phyloP scores from a whole-genome alignment of 306 rosid species.

The Purshia tridentata region DNA sequence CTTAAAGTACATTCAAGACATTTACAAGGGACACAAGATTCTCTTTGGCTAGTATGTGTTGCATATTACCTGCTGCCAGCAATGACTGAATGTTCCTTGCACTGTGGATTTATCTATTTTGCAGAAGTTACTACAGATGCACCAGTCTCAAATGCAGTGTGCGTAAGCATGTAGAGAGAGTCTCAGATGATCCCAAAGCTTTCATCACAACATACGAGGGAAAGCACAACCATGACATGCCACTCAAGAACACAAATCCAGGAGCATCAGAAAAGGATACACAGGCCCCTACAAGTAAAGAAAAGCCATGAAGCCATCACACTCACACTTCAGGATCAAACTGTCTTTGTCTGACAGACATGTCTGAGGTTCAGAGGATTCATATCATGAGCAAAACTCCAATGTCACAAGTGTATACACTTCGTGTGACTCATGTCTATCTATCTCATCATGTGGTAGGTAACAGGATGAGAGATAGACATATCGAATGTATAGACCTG shows the following conservation, averaged over 20 bases:
- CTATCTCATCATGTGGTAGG: no score
- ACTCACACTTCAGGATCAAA: not conserved
- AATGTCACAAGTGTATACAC: no score
- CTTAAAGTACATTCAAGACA: not conserved
- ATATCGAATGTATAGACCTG: no score
- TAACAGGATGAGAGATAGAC: no score
- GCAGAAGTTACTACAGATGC: conserved; percentile 94
- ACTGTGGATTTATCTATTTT: conserved; percentile 12
- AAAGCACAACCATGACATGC: conserved; percentile 88
- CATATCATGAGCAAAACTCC: no score
- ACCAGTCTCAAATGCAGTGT: conserved; percentile 76
- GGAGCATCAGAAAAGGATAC: conserved; percentile 51
- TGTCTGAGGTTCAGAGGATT: not conserved
- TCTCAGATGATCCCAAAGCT: conserved; percentile 82
- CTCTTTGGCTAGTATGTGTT: not conserved
- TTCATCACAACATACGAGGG: conserved; percentile 94
- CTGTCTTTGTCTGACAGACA: conserved; percentile 2
- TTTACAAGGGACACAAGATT: not conserved
- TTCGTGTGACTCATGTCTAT: no score
- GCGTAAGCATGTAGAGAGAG: conserved; percentile 88
- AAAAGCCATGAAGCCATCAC: conserved; percentile 3
- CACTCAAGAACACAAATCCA: conserved; percentile 50
- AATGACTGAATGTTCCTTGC: not conserved
- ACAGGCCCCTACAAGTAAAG: conserved; percentile 27
- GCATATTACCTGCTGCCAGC: not conserved